Conservation (phyloP, 441 rosid species). For the Brassica balearica region DNA sequence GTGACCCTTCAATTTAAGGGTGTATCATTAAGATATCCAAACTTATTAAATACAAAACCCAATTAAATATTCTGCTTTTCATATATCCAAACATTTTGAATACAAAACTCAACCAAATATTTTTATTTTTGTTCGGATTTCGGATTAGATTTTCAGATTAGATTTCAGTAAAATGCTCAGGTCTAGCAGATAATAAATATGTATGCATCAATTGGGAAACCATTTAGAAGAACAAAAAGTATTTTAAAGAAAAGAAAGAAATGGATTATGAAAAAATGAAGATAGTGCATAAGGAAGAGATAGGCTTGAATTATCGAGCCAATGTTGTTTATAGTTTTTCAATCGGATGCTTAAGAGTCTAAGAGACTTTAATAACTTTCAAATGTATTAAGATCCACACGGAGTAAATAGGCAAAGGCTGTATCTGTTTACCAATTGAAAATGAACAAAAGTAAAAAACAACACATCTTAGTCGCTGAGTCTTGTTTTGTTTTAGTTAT, state of each 20-base stretch:
- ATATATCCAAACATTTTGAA: no score
- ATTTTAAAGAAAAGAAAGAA: not conserved
- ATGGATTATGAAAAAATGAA: not conserved
- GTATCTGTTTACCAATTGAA: not conserved
- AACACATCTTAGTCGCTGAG: not conserved
- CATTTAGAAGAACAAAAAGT: not conserved
- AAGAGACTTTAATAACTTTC: not conserved
- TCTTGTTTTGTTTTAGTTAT: not conserved
- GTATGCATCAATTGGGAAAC: no score
- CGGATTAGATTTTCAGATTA: no score
- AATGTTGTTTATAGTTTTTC: not conserved
- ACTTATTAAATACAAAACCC: no score
- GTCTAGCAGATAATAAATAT: no score
- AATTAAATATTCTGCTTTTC: no score
- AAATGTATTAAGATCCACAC: not conserved
- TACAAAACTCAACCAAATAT: no score
- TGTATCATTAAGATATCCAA: no score
- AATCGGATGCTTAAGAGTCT: not conserved
- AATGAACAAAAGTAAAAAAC: not conserved
- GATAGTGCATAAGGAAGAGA: not conserved
- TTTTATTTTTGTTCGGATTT: no score
- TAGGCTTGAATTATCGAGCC: not conserved
- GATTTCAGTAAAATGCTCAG: no score
- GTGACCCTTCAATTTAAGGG: no score
- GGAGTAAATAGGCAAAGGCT: not conserved